A percentile compares a stretch with the other conserved stretches of the same genome.
phyloP scores from a whole-genome alignment of 805 yeast species.

The Candida bentonensis region DNA sequence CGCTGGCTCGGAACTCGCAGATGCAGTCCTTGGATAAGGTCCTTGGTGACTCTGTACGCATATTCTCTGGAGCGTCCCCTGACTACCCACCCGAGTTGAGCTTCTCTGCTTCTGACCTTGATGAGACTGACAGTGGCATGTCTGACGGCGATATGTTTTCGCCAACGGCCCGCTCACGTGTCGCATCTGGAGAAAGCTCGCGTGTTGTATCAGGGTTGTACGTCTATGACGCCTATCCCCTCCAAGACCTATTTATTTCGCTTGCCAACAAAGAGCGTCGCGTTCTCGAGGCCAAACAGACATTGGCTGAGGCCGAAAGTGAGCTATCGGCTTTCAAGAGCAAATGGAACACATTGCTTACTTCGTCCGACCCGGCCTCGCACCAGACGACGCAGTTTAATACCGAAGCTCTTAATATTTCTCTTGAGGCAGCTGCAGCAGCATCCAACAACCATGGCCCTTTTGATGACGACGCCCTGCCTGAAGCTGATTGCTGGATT shows the following conservation, averaged over 20 bases:
- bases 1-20: not conserved
- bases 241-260: conserved; percentile 19
- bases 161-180: not conserved
- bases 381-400: no score
- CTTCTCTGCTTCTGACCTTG: conserved; percentile 1
- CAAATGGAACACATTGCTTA: conserved; percentile 11
- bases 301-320: conserved; percentile 14
- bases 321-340: conserved; percentile 15
- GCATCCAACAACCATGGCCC: no score
- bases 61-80: not conserved
- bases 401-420: no score
- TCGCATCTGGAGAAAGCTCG: not conserved
- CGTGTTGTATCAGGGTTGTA: not conserved
- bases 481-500: no score
- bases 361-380: no score
- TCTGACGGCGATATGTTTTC: not conserved
- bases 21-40: not conserved
- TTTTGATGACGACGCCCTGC: no score
- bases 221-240: conserved; percentile 2
- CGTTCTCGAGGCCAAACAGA: conserved; percentile 22
- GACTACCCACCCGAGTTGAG: not conserved
- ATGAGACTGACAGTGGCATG: not conserved
- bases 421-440: no score
- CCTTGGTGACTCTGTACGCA: not conserved
- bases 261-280: conserved; percentile 23